These are phyloP conservation scores for Fusarium cicatricum DNA, from an alignment of 2,329 filamentous ascomycete species.

Conservation along the genomic window DNA sequence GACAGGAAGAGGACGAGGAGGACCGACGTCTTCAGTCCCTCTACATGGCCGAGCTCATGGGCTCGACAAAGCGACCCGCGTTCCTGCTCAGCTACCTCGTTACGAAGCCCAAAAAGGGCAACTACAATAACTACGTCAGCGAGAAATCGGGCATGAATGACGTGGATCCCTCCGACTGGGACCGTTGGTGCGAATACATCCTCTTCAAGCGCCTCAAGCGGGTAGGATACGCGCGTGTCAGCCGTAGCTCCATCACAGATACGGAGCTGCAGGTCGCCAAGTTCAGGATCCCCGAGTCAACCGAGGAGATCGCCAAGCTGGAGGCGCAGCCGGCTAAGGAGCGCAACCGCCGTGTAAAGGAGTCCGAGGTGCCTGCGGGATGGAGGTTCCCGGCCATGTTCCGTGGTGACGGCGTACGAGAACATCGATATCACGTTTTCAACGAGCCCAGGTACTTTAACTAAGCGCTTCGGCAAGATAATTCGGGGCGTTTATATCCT, in stretches of 20 bases:
- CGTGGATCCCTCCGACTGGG: constrained; percentile 92
- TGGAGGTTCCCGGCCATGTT: constrained; percentile 87
- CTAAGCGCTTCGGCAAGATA: constrained; percentile 6
- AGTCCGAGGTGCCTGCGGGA: constrained; percentile 78
- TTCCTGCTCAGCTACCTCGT: constrained; percentile 93
- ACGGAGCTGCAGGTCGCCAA: constrained; percentile 97
- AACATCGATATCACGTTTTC: constrained; percentile 95
- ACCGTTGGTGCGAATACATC: constrained; percentile 99
- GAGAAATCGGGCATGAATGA: constrained; percentile 91
- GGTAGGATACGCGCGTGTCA: constrained; percentile 89
- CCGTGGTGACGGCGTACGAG: constrained; percentile 83
- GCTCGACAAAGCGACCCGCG: constrained; percentile 77
- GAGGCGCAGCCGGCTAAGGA: constrained; percentile 58
- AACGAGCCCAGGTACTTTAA: constrained; percentile 81
- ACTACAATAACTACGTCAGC: constrained; percentile 96
- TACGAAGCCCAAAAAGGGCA: constrained; percentile 87
- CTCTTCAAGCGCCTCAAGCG: constrained; percentile 89
- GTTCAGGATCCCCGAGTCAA: constrained; percentile 78
- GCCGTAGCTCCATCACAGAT: constrained; percentile 90
- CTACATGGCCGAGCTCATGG: constrained; percentile 91
- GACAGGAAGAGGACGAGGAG: constrained; percentile 95
- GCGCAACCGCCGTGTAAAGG: constrained; percentile 66
- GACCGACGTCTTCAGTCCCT: constrained; percentile 86
- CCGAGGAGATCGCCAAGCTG: constrained; percentile 60
- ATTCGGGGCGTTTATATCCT: constrained; percentile 11